Base-by-base conservation (phyloP, 352 stramenopile species). In the Globisporangium yorkense region DNA sequence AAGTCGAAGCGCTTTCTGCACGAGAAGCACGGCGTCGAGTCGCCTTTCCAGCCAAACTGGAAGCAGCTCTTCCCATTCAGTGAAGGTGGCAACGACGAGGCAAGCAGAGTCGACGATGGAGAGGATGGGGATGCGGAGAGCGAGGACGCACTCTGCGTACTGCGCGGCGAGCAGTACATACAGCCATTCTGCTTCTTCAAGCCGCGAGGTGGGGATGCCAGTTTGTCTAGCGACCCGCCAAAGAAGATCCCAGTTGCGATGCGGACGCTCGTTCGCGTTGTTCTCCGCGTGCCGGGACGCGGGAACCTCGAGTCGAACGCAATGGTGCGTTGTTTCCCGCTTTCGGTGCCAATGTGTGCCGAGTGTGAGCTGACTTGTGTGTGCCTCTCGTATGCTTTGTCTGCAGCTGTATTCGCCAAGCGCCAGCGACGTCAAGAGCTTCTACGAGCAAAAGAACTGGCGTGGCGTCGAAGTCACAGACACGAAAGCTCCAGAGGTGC, bases 1-100 rank as follows among this genome's bases (percentile, higher is more conserved):
- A 93, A 88, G 51, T 61, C 74, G 1, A 92, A 93, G 65, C 80
- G 80, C 5, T 65, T 89, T 15, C 63, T 77, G 49, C 89, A 71
- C 57, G 69, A 72, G 3, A 89, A 90, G n/a, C 67, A 79, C 10
- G 67, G 74, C 15, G 72, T 89, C 1, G 44, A 62, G 12, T 84
- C 70, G 18, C 80, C 84, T 0, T 92, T 89, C 56, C 70, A 83
- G 54, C 84, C 84, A 9, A 61, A 68, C 43, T 94, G 81, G 81
- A 56, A 67, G 10, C 24, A 63, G 4, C 62, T 94, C 1, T 91
- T 89, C 15, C 27, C 48, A 24, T 15, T 43, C 0, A 46, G 20
- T 4, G 20, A 40, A 21, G 27, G 0, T 21, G 18, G 29, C 31
- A 58, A 62, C 31, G 44, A 44, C 21, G 5, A n/a, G 21, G 43